Conservation (phyloP, 805 yeast species). For the Myxozyma melibiosi region DNA sequence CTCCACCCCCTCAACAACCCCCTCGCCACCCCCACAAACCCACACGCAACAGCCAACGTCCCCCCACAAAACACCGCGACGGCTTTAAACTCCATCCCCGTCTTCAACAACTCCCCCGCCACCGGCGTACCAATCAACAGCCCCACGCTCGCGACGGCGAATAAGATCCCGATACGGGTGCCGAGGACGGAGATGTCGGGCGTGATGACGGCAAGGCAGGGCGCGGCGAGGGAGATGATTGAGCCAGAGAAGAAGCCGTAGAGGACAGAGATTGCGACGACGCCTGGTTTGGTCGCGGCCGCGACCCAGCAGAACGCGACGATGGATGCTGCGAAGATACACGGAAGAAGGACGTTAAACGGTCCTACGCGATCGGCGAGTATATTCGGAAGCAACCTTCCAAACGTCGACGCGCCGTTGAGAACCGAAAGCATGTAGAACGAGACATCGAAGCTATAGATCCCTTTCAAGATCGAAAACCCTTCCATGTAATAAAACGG, state of each 20-base stretch:
- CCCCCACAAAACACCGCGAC: no score
- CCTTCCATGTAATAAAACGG: slow-evolving; percentile 41
- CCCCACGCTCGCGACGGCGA: slow-evolving; percentile 58
- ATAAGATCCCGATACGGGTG: slow-evolving; percentile 60
- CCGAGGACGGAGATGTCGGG: slow-evolving; percentile 37
- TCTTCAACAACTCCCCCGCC: slow-evolving; percentile 39
- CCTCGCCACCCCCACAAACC: no score
- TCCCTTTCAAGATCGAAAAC: slow-evolving; percentile 36
- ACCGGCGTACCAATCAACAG: slow-evolving; percentile 40
- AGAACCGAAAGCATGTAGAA: slow-evolving; percentile 42
- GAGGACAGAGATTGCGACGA: slow-evolving; percentile 39
- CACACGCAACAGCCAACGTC: no score
- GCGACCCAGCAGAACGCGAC: slow-evolving; percentile 45
- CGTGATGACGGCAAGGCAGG: slow-evolving; percentile 37
- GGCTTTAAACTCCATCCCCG: no score
- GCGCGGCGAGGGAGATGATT: slow-evolving; percentile 41
- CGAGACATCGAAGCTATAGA: slow-evolving; percentile 21
- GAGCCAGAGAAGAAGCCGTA: slow-evolving; percentile 43
- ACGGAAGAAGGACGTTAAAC: slow-evolving; percentile 45
- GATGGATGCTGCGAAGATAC: slow-evolving; percentile 36
- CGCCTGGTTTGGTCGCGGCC: slow-evolving; percentile 37
- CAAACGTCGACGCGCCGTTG: slow-evolving; percentile 48
- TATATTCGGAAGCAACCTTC: slow-evolving; percentile 54
- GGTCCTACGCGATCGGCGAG: slow-evolving; percentile 54
- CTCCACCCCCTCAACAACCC: no score